These are phyloP conservation scores for Mentha longifolia DNA, from an alignment of 257 asterid genomes.

Conservation along the genomic window DNA sequence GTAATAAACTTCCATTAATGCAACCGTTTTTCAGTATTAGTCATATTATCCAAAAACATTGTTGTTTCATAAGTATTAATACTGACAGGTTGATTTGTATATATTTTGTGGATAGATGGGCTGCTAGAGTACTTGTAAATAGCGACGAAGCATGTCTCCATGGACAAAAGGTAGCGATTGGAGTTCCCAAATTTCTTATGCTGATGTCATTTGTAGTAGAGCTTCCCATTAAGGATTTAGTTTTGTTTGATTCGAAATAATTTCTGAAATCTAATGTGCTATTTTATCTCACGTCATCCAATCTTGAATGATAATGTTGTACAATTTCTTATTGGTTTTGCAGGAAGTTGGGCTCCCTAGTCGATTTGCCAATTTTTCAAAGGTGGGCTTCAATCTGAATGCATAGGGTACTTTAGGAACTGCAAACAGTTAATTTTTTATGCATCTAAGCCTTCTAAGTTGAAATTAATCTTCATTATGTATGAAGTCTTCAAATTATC, in stretches of 20 bases:
- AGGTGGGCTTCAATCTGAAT: conserved; percentile 48
- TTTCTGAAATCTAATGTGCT: background rate
- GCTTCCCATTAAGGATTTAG: background rate
- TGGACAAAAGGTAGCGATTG: conserved; percentile 68
- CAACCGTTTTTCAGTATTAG: background rate
- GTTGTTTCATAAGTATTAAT: conserved; percentile 2
- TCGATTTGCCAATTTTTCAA: conserved; percentile 72
- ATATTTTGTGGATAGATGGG: conserved; percentile 70
- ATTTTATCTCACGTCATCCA: too few relatives aligned
- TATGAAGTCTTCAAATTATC: background rate
- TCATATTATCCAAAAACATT: background rate
- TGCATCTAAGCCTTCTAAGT: background rate
- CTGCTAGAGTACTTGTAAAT: conserved; percentile 90
- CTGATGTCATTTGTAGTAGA: background rate
- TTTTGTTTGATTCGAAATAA: conserved; percentile 15
- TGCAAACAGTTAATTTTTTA: too few relatives aligned
- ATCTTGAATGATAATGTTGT: too few relatives aligned
- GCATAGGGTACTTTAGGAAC: background rate
- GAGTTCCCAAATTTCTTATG: background rate
- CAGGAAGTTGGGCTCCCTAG: conserved; percentile 94
- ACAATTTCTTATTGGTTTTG: conserved; percentile 6
- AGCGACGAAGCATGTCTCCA: conserved; percentile 79
- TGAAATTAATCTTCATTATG: background rate
- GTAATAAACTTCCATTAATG: background rate
- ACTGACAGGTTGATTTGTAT: conserved; percentile 10